Percentiles rank a stretch among this genome's conserved stretches.
These are phyloP conservation scores for Aspergillus jensenii DNA, from an alignment of 2,329 filamentous ascomycete species.

Conservation along the genomic window DNA sequence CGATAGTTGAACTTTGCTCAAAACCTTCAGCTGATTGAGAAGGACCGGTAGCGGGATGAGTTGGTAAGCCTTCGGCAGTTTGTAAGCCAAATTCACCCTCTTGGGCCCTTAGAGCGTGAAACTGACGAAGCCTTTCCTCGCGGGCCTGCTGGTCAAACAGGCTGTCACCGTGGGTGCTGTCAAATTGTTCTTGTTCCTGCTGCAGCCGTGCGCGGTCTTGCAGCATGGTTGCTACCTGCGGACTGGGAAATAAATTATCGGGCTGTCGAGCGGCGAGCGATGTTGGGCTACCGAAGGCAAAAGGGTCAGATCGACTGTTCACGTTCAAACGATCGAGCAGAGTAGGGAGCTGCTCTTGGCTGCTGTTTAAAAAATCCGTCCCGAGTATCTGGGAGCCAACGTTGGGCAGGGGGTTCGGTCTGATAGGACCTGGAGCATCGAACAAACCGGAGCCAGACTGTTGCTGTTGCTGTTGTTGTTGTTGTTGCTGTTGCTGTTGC, in stretches of 20 bases:
- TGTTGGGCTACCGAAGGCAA: conserved; percentile 49
- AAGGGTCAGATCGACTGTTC: conserved; percentile 48
- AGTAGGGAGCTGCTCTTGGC: conserved; percentile 69
- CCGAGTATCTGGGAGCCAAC: conserved; percentile 44
- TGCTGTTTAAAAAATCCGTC: conserved; percentile 54
- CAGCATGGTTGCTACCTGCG: conserved; percentile 61
- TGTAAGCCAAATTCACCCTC: conserved; percentile 55
- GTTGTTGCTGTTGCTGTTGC: conserved; percentile 42
- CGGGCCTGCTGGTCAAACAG: conserved; percentile 53
- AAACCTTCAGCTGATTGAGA: conserved; percentile 29
- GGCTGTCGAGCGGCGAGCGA: conserved; percentile 48
- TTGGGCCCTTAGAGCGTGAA: conserved; percentile 74
- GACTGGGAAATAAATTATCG: conserved; percentile 50
- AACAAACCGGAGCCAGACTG: conserved; percentile 68
- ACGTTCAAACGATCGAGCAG: conserved; percentile 67
- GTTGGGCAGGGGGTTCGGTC: conserved; percentile 44
- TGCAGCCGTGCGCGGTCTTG: conserved; percentile 61
- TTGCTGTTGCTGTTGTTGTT: conserved; percentile 43
- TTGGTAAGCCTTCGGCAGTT: conserved; percentile 42
- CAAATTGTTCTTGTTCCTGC: conserved; percentile 60
- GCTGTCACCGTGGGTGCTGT: conserved; percentile 42
- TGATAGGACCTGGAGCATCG: conserved; percentile 51
- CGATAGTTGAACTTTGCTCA: conserved; percentile 12
- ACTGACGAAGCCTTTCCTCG: conserved; percentile 75
- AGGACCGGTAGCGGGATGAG: conserved; percentile 36